Evolutionary conservation across 208 protist species (phyloP), one percentile per base, ranked within the genome.

Genomic region (Phytomonas sp.): DNA sequence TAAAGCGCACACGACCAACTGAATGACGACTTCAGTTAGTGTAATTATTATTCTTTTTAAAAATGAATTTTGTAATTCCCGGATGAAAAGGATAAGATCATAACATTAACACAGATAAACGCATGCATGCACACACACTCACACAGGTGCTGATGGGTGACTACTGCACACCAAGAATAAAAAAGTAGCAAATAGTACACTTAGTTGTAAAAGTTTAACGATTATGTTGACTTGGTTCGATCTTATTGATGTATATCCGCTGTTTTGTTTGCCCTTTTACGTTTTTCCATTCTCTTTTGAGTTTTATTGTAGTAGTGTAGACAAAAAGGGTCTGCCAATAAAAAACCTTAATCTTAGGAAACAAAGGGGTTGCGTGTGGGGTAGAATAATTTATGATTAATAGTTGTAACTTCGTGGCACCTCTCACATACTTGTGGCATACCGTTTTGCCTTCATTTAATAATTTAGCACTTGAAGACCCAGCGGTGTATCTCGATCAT

Each of bases 151-250:
- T 62, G 59, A 11, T 31, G 29, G 7, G 7, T 32, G 26, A 62
- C 26, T 20, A 4, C n/a, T 11, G 13, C 59, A 11, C 59, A 62
- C 11, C n/a, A 32, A 62, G 59, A 7, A 62, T 4, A 33, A 62
- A 13, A 62, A 62, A 36, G 9, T 62, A 13, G 9, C 9, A 62
- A 13, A 43, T 31, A 71, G 7, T 30, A 67, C 8, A 28, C 11
- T 59, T 76, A 31, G 62, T 34, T 53, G 31, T 3, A 66, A 59
- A 26, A 71, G 3, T 59, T 46, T 13, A 71, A 59, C 63, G 13
- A 34, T 0, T 59, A 34, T 30, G 9, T 71, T 71, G 36, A 40
- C 36, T 13, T 40, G 6, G 36, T 9, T 40, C 36, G 9, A 40
- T 40, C 4, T 40, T 40, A 13, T 40, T 40, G 9, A 9, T 40